Base-by-base conservation (phyloP, 129 eudicot genomes). In the Smallanthus sonchifolius region DNA sequence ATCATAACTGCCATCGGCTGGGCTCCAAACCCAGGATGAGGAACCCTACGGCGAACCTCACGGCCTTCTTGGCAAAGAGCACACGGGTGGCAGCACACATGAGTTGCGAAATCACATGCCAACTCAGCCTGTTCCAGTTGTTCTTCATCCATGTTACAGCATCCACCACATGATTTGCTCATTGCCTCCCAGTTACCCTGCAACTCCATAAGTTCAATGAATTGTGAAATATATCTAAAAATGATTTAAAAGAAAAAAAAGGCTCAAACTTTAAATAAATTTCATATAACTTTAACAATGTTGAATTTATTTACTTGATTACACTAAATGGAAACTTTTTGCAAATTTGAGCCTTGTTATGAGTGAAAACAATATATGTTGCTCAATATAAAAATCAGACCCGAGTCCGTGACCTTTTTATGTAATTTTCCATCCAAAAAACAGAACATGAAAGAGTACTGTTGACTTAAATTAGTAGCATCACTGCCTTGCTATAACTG, bases 31-130 rank as follows among this genome's bases (percentile, higher is more conserved):
- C 92, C 98, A 6, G 98, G 96, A 80, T 92, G 98, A 40, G 95
- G 92, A 66, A 92, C 79, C 87, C 96, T 86, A 6, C 96, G 96
- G 9, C 98, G 95, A 69, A 92, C 67, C 76, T 92, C 98, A 66
- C 98, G 95, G 2, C 96, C 98, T 80, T 92, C 98, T 87, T 92
- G 98, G 79, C 98, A 92, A 65, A 92, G 90, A 40, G 98, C 96
- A 67, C 98, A 92, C 17, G 92, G 79, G 55, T 92, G 98, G 81
- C 98, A 92, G 73, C 92, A 90, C 36, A 92, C 75, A 77, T 92
- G 96, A 28, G 92, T 86, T 24, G 88, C 95, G 55, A 92, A 86
- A 67, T 92, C 98, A 56, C 98, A 89, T 20, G 87, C 90, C 34
- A 88, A 44, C 70, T 92, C 98, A 3, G 92, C 89, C 37, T 90